Percentiles rank a stretch among this genome's conserved stretches.
phyloP scores from a whole-genome alignment of 495 filamentous ascomycete genomes.

The Pseudotulostoma volvatum region DNA sequence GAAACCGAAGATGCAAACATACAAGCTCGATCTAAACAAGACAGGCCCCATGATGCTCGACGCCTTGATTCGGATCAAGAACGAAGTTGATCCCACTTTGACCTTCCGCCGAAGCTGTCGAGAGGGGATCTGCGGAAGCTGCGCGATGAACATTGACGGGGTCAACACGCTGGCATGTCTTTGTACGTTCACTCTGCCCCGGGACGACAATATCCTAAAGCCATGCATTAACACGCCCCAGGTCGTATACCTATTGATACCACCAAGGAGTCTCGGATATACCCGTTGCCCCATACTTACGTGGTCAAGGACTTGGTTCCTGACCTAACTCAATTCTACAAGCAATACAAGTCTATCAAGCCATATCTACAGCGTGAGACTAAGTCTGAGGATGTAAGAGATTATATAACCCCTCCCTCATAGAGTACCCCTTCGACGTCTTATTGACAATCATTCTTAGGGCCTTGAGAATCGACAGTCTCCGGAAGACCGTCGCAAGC shows the following conservation, averaged over 20 bases:
- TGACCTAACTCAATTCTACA: constrained; percentile 97
- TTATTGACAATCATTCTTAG: constrained; percentile 20
- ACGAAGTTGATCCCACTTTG: constrained; percentile 90
- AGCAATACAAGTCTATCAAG: constrained; percentile 99
- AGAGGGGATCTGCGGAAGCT: constrained; percentile 96
- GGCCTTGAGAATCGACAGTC: constrained; percentile 81
- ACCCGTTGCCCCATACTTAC: constrained; percentile 96
- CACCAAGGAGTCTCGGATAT: constrained; percentile 74
- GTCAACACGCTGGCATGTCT: constrained; percentile 92
- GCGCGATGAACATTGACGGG: constrained; percentile 99
- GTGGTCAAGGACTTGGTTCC: constrained; percentile 98
- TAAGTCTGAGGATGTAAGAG: constrained; percentile 56
- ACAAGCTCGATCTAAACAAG: constrained; percentile 91
- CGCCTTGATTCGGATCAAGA: constrained; percentile 95
- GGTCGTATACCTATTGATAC: constrained; percentile 87
- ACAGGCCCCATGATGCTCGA: constrained; percentile 97
- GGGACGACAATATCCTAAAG: no score
- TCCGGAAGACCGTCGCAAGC: constrained; percentile 80
- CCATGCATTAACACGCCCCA: no score
- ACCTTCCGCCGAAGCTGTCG: constrained; percentile 90
- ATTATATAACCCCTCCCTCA: no score
- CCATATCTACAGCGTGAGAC: constrained; percentile 87
- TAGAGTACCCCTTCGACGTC: background rate
- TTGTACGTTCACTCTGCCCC: constrained; percentile 53
- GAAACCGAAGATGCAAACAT: constrained; percentile 91